Conservation (phyloP, 169 alveolate species). For the Babesia bovis region DNA sequence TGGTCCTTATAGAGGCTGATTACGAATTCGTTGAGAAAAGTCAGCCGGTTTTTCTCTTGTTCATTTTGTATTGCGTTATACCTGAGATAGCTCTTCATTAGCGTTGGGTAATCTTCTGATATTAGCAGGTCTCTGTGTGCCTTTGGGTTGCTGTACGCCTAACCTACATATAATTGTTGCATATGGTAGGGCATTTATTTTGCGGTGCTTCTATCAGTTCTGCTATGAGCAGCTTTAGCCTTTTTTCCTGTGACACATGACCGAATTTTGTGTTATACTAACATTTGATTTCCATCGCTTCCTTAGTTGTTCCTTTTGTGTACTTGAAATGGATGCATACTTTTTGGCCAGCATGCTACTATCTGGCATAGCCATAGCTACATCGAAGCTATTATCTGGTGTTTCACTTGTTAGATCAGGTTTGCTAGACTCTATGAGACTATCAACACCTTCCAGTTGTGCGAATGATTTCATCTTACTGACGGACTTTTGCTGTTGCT, state of each 20-base stretch:
- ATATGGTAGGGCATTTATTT: conserved; percentile 35
- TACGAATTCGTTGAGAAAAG: conserved; percentile 53
- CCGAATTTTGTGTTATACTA: neutral
- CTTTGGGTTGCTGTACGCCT: neutral
- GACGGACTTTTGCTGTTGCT: conserved; percentile 10
- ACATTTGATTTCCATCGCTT: conserved; percentile 57
- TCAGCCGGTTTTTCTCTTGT: conserved; percentile 32
- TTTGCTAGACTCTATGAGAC: neutral
- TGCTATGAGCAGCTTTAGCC: conserved; percentile 28
- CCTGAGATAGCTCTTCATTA: conserved; percentile 53
- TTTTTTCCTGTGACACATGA: conserved; percentile 16
- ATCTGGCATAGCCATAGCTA: conserved; percentile 43
- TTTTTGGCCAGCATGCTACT: conserved; percentile 42
- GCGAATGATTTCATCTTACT: conserved; percentile 21
- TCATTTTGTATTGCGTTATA: conserved; percentile 3
- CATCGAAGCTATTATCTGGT: conserved; percentile 31
- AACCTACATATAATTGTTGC: conserved; percentile 53
- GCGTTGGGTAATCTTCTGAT: conserved; percentile 64
- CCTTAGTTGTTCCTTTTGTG: conserved; percentile 26
- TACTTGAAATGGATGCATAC: conserved; percentile 37
- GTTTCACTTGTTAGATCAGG: neutral
- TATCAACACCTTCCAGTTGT: conserved; percentile 7
- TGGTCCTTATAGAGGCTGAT: conserved; percentile 66
- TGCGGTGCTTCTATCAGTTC: conserved; percentile 38
- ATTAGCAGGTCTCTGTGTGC: conserved; percentile 34